Conservation (phyloP, 139 green algal species). For the Edaphochlamys debaryana region DNA sequence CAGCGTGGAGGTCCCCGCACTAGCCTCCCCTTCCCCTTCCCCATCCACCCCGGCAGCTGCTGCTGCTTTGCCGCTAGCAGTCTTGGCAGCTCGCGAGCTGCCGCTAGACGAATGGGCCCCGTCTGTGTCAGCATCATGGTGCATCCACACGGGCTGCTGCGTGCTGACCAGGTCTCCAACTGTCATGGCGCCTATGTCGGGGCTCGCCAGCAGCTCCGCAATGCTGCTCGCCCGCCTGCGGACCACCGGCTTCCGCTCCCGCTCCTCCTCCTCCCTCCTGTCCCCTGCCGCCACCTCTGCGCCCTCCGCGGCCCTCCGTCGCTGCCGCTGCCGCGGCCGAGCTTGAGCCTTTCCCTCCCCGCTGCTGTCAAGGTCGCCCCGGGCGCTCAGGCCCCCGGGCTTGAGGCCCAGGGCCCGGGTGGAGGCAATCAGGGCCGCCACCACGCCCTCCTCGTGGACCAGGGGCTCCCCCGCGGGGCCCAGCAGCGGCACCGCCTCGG, state of each 20-base stretch:
- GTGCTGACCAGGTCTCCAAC: neutral
- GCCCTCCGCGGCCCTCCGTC: neutral
- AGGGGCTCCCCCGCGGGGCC: neutral
- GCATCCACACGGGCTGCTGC: neutral
- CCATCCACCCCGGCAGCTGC: neutral
- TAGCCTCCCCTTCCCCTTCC: too few relatives aligned
- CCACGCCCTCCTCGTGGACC: neutral
- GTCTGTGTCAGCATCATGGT: neutral
- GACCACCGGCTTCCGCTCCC: neutral
- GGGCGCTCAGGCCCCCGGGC: neutral
- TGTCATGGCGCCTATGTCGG: neutral
- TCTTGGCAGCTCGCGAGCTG: too few relatives aligned
- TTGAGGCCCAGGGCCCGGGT: neutral
- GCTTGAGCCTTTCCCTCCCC: neutral
- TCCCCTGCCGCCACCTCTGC: too few relatives aligned
- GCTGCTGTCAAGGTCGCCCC: neutral
- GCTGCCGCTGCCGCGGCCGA: neutral
- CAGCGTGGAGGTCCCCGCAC: too few relatives aligned
- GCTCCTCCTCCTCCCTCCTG: too few relatives aligned
- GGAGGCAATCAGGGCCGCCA: conserved; percentile 2
- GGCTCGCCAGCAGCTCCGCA: neutral
- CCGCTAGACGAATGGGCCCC: too few relatives aligned
- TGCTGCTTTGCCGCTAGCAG: neutral
- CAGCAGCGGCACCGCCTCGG: neutral
- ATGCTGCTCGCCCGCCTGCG: neutral